Evolutionary conservation across 2,329 filamentous ascomycete species (phyloP), one percentile per base, ranked within the genome.

Genomic region (Fusarium pseudoanthophilum): DNA sequence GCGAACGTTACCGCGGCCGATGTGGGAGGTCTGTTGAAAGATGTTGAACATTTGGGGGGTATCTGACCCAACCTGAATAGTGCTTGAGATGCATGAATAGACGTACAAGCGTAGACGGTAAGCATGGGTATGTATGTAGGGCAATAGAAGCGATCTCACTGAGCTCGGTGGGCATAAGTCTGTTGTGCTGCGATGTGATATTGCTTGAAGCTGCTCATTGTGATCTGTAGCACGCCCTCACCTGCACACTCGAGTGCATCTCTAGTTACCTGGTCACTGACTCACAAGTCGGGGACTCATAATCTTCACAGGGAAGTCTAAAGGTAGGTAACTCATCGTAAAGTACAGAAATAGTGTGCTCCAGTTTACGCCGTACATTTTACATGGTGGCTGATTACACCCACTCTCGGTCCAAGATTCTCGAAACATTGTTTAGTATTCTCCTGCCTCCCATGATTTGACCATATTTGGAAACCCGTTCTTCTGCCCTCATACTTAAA

Each of bases 21-120:
- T 93, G 75, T 92, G 90, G 90, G 89, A 91, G 77, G 80, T 90
- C 53, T 89, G 87, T 75, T 88, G 73, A 85, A 52, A n/a, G 40
- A 26, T 46, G 46, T 37, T 13, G 40, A 13, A n/a, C 21, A 46
- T 55, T 32, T 39, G 20, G 40, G n/a, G 46, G 60, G 46, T 26
- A 49, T n/a, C 21, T 34, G 30, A n/a, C 30, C 53, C 57, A 30
- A 24, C 55, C 36, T 32, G 34, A 36, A 30, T 56, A 57, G 52
- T 53, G 55, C 57, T 48, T 51, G 39, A 61, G 36, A 57, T 56
- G 37, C 60, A 48, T 62, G 48, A 42, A 59, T 67, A 64, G 74
- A 74, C 57, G 62, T 62, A 69, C 57, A 66, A 60, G 45, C 46
- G 60, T 75, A 77, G 70, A 77, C 48, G 64, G 65, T 74, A 75